A percentile compares a stretch with the other conserved stretches of the same genome.
phyloP scores from a whole-genome alignment of 1,284 basidiomycete species.

The Malassezia yamatoensis region DNA sequence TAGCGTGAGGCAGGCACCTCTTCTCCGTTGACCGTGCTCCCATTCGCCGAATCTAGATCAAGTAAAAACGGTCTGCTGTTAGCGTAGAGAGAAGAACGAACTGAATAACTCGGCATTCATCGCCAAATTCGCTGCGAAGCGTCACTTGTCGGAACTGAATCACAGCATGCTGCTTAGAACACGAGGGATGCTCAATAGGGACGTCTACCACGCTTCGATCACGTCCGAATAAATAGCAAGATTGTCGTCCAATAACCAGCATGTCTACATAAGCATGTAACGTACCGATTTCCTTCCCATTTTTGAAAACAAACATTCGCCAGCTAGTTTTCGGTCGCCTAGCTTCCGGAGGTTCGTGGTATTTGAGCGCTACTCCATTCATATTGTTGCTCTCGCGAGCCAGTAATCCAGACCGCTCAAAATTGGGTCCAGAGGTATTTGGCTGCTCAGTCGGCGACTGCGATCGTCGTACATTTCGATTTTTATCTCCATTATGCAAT shows the following conservation, averaged over 20 bases:
- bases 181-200: conserved; percentile 83
- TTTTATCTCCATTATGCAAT: neutral
- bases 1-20: conserved; percentile 74
- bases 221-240: conserved; percentile 82
- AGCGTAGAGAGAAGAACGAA: conserved; percentile 12
- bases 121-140: conserved; percentile 79
- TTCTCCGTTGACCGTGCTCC: conserved; percentile 78
- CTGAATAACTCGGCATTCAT: conserved; percentile 53
- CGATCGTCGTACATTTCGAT: neutral
- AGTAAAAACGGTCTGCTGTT: conserved; percentile 55
- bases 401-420: conserved; percentile 73
- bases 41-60: conserved; percentile 92
- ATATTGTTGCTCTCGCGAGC: conserved; percentile 65
- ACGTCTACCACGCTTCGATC: conserved; percentile 65
- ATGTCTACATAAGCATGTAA: conserved; percentile 30
- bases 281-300: conserved; percentile 78
- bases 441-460: conserved; percentile 37
- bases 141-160: conserved; percentile 82
- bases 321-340: conserved; percentile 77
- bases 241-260: conserved; percentile 57
- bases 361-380: conserved; percentile 80
- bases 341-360: conserved; percentile 97
- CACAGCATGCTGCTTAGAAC: conserved; percentile 95
- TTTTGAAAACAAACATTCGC: conserved; percentile 96
- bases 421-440: conserved; percentile 58